Evolutionary conservation across 192 early-diverging fungal species (phyloP).

Genomic region (Coemansia aciculifera): DNA sequence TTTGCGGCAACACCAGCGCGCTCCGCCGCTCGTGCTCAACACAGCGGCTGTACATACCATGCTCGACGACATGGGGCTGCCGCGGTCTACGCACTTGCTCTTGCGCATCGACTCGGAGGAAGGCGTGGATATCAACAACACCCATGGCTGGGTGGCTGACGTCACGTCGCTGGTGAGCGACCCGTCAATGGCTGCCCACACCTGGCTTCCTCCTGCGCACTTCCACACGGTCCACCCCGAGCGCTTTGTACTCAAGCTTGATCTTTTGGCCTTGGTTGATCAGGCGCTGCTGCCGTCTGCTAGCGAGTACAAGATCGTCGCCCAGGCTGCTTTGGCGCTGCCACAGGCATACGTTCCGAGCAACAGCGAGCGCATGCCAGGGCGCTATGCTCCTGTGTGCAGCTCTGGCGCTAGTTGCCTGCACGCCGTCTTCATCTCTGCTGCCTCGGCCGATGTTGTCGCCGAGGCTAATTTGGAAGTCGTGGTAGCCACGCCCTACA

Average conservation of each 20-base stretch:
- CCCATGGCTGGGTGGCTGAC: conserved; percentile 28
- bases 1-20: conserved; percentile 17
- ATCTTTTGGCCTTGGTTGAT: conserved; percentile 47
- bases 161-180: conserved; percentile 28
- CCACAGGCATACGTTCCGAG: conserved; percentile 31
- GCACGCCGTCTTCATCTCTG: conserved; percentile 29
- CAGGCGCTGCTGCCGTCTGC: conserved; percentile 33
- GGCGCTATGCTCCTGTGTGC: conserved; percentile 30
- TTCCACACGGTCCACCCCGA: conserved; percentile 49
- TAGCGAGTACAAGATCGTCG: conserved; percentile 34
- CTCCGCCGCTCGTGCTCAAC: conserved; percentile 35
- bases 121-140: conserved; percentile 24
- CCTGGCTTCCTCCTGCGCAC: conserved; percentile 40
- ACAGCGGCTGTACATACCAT: conserved; percentile 25
- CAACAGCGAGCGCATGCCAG: conserved; percentile 33
- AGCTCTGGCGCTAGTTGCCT: conserved; percentile 37
- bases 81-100: conserved; percentile 49
- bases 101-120: conserved; percentile 45
- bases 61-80: conserved; percentile 41
- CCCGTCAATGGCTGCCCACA: conserved; percentile 16
- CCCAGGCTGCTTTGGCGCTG: conserved; percentile 35
- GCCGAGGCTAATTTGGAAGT: conserved; percentile 43
- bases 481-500: conserved; percentile 40
- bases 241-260: conserved; percentile 45
- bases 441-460: conserved; percentile 26